Evolutionary conservation across 2,329 filamentous ascomycete species (phyloP), one percentile per base, ranked within the genome.

Genomic region (Fusarium protoensiforme): DNA sequence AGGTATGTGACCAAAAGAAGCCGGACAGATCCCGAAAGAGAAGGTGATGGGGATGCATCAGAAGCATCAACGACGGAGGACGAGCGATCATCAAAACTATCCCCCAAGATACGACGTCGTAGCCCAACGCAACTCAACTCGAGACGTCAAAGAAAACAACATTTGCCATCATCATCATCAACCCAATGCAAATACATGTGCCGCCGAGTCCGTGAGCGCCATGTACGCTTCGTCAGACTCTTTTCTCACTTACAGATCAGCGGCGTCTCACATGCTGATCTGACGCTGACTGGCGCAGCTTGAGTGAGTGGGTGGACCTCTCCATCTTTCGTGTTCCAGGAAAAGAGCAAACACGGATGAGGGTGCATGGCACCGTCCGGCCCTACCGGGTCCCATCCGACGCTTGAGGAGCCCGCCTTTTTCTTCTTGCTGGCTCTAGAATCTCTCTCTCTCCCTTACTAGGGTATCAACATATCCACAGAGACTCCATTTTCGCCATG

Each of bases 361-460:
- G 16, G 48, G 18, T 53, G 48, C 48, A 53, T 53, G 38, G n/a
- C 24, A n/a, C 31, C 60, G 60, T 53, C 67, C 71, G 67, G 71
- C 51, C 59, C 41, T 72, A 48, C 68, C 71, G 64, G 71, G 61
- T 63, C 41, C 11, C 29, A 74, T 72, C 71, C 71, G 68, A 46
- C 56, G 41, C 29, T 43, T n/a, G 10, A 48, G 36, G 13, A 71
- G 57, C 46, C 67, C 67, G 63, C 67, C 67, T 48, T 48, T 61
- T 72, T 68, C 71, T 64, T 68, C 71, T 53, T 41, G 48, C 43
- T 61, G 35, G 57, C 62, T 69, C 71, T 68, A 61, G 67, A 71
- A 61, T 36, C 13, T 8, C 5, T 24, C 4, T 13, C 38, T 13
- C 13, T 31, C 31, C 51, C 31, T 24, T 36, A n/a, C 56, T 31